These are phyloP conservation scores for Geotrichum histeridarum DNA, from an alignment of 1,139 yeast genomes.

Conservation along the genomic window DNA sequence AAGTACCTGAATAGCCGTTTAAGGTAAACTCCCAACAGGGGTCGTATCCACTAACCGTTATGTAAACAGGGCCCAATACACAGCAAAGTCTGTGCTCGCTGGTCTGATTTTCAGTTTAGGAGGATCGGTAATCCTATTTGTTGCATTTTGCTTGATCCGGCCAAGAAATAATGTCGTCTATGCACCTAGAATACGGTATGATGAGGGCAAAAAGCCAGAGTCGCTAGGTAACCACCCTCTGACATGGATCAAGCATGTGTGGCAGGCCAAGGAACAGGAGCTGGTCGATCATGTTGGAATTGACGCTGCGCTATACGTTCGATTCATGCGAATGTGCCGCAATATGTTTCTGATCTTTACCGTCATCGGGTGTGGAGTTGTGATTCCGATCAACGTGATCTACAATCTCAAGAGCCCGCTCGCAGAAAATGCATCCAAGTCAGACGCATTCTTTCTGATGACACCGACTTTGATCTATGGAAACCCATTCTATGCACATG, in stretches of 20 bases:
- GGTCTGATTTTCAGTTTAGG: slow-evolving; percentile 37
- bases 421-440: slow-evolving; percentile 26
- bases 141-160: slow-evolving; percentile 34
- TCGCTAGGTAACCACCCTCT: slow-evolving; percentile 28
- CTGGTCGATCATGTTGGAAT: slow-evolving; percentile 36
- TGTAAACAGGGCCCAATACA: slow-evolving; percentile 27
- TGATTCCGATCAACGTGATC: slow-evolving; percentile 39
- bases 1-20: background rate
- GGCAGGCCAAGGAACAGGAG: slow-evolving; percentile 29
- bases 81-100: slow-evolving; percentile 36
- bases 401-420: slow-evolving; percentile 31
- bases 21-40: background rate
- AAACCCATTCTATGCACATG: slow-evolving; percentile 36
- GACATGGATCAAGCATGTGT: slow-evolving; percentile 32
- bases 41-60: background rate
- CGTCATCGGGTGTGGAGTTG: slow-evolving; percentile 35
- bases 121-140: slow-evolving; percentile 32
- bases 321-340: slow-evolving; percentile 36
- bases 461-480: slow-evolving; percentile 38
- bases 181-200: slow-evolving; percentile 33
- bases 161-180: slow-evolving; percentile 37
- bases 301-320: slow-evolving; percentile 38
- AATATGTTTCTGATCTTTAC: slow-evolving; percentile 35
- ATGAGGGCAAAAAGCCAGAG: slow-evolving; percentile 26
- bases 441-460: slow-evolving; percentile 38